A percentile compares a stretch with the other conserved stretches of the same genome.
These are phyloP conservation scores for Mycena polygramma DNA, from an alignment of 768 basidiomycete species.

Conservation along the genomic window DNA sequence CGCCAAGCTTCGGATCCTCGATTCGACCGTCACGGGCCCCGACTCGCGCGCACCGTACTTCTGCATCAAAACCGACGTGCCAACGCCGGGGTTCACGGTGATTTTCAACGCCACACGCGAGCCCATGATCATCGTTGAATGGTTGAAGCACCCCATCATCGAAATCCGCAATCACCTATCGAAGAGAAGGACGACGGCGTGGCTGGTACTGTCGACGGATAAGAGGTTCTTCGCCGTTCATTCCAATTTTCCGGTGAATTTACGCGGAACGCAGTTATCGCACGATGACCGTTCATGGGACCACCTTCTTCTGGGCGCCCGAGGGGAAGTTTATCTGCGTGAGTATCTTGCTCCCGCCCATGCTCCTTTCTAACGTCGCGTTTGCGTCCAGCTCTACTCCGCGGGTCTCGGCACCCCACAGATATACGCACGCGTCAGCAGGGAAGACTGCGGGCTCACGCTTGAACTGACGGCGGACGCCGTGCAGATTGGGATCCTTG, in stretches of 20 bases:
- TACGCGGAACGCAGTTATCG: slow-evolving; percentile 44
- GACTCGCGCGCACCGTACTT: slow-evolving; percentile 53
- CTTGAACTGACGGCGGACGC: slow-evolving; percentile 58
- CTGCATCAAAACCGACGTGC: slow-evolving; percentile 54
- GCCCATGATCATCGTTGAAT: slow-evolving; percentile 59
- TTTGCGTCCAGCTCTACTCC: slow-evolving; percentile 47
- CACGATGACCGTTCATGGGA: slow-evolving; percentile 51
- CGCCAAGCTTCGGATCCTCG: slow-evolving; percentile 45
- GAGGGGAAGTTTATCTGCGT: slow-evolving; percentile 53
- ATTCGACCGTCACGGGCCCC: slow-evolving; percentile 60
- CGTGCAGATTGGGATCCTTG: slow-evolving; percentile 54
- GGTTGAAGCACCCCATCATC: slow-evolving; percentile 56
- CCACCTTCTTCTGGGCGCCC: slow-evolving; percentile 52
- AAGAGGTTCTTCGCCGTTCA: slow-evolving; percentile 49
- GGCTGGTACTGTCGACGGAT: slow-evolving; percentile 58
- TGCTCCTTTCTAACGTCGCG: background rate
- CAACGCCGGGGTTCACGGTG: slow-evolving; percentile 40
- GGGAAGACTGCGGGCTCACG: slow-evolving; percentile 45
- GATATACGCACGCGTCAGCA: slow-evolving; percentile 47
- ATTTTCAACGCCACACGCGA: slow-evolving; percentile 44
- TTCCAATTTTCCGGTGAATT: background rate
- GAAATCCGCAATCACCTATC: slow-evolving; percentile 52
- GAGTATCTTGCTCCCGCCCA: slow-evolving; percentile 26
- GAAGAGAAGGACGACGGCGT: slow-evolving; percentile 52
- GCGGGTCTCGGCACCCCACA: slow-evolving; percentile 38